A percentile compares a stretch with the other conserved stretches of the same genome.
Conservation (phyloP, 2,329 filamentous ascomycete species). For the Fusarium neocosmosporiellum region DNA sequence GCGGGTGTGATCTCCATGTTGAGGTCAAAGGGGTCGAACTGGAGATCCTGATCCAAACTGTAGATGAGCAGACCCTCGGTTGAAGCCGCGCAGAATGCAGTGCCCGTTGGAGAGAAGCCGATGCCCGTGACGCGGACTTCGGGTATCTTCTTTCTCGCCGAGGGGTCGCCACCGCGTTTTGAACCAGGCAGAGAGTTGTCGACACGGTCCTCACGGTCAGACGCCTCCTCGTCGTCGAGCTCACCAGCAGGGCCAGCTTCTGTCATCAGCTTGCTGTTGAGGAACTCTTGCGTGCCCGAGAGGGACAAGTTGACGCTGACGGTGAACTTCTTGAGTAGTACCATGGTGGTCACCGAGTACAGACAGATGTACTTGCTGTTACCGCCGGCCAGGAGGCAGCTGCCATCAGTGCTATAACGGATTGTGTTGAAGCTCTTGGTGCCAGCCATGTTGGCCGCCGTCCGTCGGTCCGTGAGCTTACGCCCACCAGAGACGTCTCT, state of each 20-base stretch:
- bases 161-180: slow-evolving; percentile 85
- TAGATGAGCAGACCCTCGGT: slow-evolving; percentile 96
- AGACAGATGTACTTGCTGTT: slow-evolving; percentile 99
- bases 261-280: slow-evolving; percentile 91
- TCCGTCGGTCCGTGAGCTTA: slow-evolving; percentile 86
- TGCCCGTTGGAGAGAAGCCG: slow-evolving; percentile 88
- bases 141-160: slow-evolving; percentile 78
- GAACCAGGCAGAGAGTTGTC: slow-evolving; percentile 86
- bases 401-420: slow-evolving; percentile 91
- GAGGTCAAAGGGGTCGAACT: slow-evolving; percentile 96
- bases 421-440: slow-evolving; percentile 93
- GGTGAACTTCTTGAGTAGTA: slow-evolving; percentile 93
- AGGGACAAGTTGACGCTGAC: slow-evolving; percentile 96
- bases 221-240: slow-evolving; percentile 89
- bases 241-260: slow-evolving; percentile 87
- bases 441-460: slow-evolving; percentile 88
- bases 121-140: slow-evolving; percentile 88
- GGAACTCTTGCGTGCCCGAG: slow-evolving; percentile 94
- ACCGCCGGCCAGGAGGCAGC: slow-evolving; percentile 88
- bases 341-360: slow-evolving; percentile 93
- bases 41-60: slow-evolving; percentile 83
- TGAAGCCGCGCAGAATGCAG: slow-evolving; percentile 92
- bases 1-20: slow-evolving; percentile 93
- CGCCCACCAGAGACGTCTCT: slow-evolving; percentile 94
- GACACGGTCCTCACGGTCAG: slow-evolving; percentile 86